phyloP scores from a whole-genome alignment of 305 asterid genomes.

The Fraxinus baroniana region DNA sequence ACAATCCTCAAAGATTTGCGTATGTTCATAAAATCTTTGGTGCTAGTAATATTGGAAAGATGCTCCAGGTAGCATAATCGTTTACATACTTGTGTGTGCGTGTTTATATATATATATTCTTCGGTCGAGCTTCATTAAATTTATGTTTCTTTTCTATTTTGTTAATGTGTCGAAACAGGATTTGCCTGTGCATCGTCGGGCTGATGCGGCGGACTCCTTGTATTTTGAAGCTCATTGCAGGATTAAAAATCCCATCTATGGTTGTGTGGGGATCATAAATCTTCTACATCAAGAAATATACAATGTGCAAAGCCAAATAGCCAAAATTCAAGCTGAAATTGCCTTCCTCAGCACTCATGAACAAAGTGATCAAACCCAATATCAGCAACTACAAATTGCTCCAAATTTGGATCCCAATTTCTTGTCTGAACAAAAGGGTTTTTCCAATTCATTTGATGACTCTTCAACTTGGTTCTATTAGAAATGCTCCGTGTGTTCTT shows the following conservation, averaged over 20 bases:
- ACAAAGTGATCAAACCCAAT: background rate
- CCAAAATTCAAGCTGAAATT: constrained; percentile 52
- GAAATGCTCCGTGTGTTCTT: background rate
- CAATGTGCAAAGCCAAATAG: constrained; percentile 46
- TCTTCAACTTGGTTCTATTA: constrained; percentile 28
- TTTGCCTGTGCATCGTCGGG: constrained; percentile 53
- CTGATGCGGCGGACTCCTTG: constrained; percentile 55
- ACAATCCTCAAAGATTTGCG: constrained; percentile 58
- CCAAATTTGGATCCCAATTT: constrained; percentile 9
- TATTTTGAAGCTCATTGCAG: constrained; percentile 65
- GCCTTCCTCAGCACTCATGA: constrained; percentile 24
- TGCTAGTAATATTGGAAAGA: constrained; percentile 71
- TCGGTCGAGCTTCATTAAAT: background rate
- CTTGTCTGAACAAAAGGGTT: constrained; percentile 7
- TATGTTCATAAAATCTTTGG: constrained; percentile 77
- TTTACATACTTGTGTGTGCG: background rate
- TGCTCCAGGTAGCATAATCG: constrained; percentile 48
- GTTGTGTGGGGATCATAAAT: constrained; percentile 60
- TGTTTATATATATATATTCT: too few species aligned
- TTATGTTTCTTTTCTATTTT: background rate
- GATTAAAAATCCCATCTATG: constrained; percentile 58
- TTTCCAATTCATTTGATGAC: constrained; percentile 5
- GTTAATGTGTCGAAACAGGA: constrained; percentile 31
- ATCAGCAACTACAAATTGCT: constrained; percentile 9
- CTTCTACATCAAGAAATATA: constrained; percentile 48